Conservation (phyloP, 2,329 filamentous ascomycete genomes). For the Colletotrichum kahawae region DNA sequence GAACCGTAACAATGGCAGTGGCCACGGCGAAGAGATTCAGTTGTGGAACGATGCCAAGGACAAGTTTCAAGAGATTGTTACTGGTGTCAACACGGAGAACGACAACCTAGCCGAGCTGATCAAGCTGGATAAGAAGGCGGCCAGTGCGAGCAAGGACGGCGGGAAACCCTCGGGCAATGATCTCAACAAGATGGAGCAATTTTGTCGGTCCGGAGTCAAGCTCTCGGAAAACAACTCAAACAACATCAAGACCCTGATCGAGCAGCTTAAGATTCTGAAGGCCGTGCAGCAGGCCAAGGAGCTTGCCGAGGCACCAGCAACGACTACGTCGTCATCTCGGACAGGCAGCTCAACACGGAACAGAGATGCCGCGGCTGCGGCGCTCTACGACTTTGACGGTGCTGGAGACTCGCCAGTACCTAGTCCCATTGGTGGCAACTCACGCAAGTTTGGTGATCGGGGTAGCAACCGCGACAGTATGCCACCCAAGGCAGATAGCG, state of each 20-base stretch:
- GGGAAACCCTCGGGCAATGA: constrained; percentile 28
- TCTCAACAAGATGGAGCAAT: constrained; percentile 48
- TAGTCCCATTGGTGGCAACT: constrained; percentile 40
- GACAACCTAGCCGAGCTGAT: constrained; percentile 44
- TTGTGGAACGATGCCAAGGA: constrained; percentile 47
- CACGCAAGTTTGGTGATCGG: constrained; percentile 37
- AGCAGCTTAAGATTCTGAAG: constrained; percentile 47
- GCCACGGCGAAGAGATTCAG: constrained; percentile 47
- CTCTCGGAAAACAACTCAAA: constrained; percentile 42
- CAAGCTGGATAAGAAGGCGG: constrained; percentile 44
- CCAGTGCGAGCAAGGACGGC: constrained; percentile 40
- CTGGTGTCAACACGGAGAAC: constrained; percentile 46
- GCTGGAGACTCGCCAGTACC: constrained; percentile 51
- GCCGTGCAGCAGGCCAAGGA: constrained; percentile 50
- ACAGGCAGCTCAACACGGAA: constrained; percentile 21
- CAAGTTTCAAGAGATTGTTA: constrained; percentile 43
- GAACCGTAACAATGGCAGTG: constrained; percentile 47
- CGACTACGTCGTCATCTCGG: constrained; percentile 14
- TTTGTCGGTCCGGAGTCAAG: constrained; percentile 47
- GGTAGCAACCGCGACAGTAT: constrained; percentile 55
- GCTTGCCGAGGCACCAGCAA: constrained; percentile 33
- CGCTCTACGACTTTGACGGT: constrained; percentile 50
- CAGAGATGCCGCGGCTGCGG: constrained; percentile 31
- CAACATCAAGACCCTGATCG: constrained; percentile 41
- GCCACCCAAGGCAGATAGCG: constrained; percentile 61